These are phyloP conservation scores for Ceratobasidium sp. DNA, from an alignment of 1,284 basidiomycete species.

Conservation along the genomic window DNA sequence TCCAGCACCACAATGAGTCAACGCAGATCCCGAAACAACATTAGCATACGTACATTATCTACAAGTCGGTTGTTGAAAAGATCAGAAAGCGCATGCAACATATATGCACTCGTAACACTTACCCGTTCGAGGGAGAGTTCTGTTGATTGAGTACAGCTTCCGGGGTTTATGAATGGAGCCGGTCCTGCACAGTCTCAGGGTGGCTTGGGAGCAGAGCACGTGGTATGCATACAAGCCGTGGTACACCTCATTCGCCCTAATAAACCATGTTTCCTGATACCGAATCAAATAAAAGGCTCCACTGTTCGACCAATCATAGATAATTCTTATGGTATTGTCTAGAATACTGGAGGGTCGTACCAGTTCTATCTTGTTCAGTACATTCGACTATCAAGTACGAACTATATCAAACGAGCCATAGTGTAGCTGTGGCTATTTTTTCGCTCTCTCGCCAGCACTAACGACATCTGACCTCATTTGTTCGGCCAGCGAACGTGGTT, in stretches of 20 bases:
- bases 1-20: background rate
- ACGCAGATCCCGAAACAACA: background rate
- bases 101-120: constrained; percentile 10
- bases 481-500: constrained; percentile 77
- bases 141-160: constrained; percentile 14
- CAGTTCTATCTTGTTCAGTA: no score
- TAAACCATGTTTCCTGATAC: no score
- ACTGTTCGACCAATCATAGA: no score
- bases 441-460: constrained; percentile 5
- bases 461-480: constrained; percentile 56
- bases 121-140: constrained; percentile 33
- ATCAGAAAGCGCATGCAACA: constrained; percentile 12
- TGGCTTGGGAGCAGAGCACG: background rate
- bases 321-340: no score
- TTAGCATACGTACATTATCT: constrained; percentile 36
- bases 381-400: no score
- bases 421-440: no score
- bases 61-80: background rate
- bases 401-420: background rate
- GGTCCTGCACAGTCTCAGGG: constrained; percentile 1
- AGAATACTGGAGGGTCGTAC: no score
- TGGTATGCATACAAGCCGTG: background rate
- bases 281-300: no score
- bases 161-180: constrained; percentile 16
- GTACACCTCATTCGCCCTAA: no score